These are phyloP conservation scores for Hibiscus syriacus DNA, from an alignment of 345 rosid genomes.

Conservation along the genomic window DNA sequence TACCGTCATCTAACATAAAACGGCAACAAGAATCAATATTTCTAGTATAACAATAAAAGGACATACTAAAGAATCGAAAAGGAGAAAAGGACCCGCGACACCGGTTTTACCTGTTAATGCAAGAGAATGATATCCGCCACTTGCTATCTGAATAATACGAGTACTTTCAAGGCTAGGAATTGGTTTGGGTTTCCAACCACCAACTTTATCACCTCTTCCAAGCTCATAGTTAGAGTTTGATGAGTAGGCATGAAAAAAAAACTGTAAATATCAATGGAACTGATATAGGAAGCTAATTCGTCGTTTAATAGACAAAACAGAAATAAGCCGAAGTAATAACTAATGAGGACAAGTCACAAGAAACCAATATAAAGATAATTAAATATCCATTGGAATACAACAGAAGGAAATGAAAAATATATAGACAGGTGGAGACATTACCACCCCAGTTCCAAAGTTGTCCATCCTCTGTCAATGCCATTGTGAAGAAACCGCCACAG, in stretches of 20 bases:
- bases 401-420: conserved; percentile 6
- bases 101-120: conserved; percentile 64
- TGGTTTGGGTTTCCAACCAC: conserved; percentile 83
- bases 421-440: conserved; percentile 16
- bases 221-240: conserved; percentile 96
- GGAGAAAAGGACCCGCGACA: background rate
- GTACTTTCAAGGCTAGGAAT: conserved; percentile 54
- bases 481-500: conserved; percentile 91
- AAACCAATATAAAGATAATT: background rate
- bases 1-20: conserved; percentile 54
- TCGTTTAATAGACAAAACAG: background rate
- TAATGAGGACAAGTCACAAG: background rate
- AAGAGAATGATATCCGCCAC: conserved; percentile 92
- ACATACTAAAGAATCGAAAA: background rate
- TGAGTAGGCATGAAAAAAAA: conserved; percentile 10
- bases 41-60: background rate
- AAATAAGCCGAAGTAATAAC: background rate
- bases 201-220: conserved; percentile 74
- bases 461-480: conserved; percentile 68
- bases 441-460: conserved; percentile 97
- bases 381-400: too few species aligned
- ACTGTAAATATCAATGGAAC: background rate
- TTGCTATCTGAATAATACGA: conserved; percentile 56
- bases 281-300: background rate
- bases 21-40: conserved; percentile 10